These are phyloP conservation scores for Eutrema japonicum DNA, from an alignment of 345 rosid species.

Conservation along the genomic window DNA sequence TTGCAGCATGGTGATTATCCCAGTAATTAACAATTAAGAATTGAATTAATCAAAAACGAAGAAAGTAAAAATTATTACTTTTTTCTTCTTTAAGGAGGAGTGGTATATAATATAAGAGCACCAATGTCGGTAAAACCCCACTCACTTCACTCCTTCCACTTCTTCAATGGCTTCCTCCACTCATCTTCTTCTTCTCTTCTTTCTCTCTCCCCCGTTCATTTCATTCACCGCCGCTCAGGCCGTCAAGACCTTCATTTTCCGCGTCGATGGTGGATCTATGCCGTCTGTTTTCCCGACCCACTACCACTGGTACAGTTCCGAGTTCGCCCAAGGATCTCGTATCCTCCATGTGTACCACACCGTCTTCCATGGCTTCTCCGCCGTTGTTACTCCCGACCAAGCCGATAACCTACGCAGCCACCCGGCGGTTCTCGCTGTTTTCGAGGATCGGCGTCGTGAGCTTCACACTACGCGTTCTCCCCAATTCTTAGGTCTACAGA, in stretches of 20 bases:
- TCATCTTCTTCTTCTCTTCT: constrained; percentile 23
- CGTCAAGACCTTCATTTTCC: constrained; percentile 68
- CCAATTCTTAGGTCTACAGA: constrained; percentile 78
- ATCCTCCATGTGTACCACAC: constrained; percentile 86
- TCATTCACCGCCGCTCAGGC: constrained; percentile 18
- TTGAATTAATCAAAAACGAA: neutral
- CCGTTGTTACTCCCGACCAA: constrained; percentile 52
- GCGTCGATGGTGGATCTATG: constrained; percentile 68
- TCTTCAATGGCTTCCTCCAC: constrained; percentile 36
- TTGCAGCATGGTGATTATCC: constrained; percentile 11
- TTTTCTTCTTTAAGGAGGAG: constrained; percentile 6
- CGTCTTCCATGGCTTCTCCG: constrained; percentile 95
- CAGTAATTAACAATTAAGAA: neutral
- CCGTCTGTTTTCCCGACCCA: constrained; percentile 85
- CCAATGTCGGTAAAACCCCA: constrained; percentile 41
- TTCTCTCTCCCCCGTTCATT: constrained; percentile 29
- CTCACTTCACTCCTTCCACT: constrained; percentile 43
- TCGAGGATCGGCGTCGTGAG: constrained; percentile 69
- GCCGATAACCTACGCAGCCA: constrained; percentile 55
- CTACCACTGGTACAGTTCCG: constrained; percentile 81
- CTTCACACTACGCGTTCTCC: constrained; percentile 94
- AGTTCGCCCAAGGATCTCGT: constrained; percentile 60
- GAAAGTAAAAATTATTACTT: neutral
- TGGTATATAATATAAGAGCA: constrained; percentile 25
- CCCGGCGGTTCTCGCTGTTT: constrained; percentile 69